These are phyloP conservation scores for Aspergillus indologenus DNA, from an alignment of 495 filamentous ascomycete species.

Conservation along the genomic window DNA sequence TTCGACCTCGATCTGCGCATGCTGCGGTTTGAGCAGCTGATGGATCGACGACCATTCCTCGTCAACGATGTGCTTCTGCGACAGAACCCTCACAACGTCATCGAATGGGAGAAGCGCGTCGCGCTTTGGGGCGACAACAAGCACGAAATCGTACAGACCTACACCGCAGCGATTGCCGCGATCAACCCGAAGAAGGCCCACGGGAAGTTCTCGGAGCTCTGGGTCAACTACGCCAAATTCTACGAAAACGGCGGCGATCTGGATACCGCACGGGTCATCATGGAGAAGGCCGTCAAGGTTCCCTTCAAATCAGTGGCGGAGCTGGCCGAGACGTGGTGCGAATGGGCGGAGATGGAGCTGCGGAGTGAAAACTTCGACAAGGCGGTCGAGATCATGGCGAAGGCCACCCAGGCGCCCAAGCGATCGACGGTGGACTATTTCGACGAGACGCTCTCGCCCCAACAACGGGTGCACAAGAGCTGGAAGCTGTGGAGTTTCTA, in stretches of 20 bases:
- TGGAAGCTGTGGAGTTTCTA: conserved; percentile 99
- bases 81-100: conserved; percentile 95
- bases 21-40: conserved; percentile 96
- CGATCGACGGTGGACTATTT: conserved; percentile 96
- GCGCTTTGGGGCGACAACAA: conserved; percentile 95
- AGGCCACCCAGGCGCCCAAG: conserved; percentile 93
- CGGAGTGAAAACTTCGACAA: conserved; percentile 94
- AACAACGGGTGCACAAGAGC: conserved; percentile 96
- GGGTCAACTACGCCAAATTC: conserved; percentile 97
- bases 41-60: conserved; percentile 95
- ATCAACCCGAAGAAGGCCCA: conserved; percentile 94
- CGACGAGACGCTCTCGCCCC: conserved; percentile 88
- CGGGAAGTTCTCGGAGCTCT: conserved; percentile 90
- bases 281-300: conserved; percentile 97
- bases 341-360: conserved; percentile 98
- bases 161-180: conserved; percentile 88
- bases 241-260: conserved; percentile 90
- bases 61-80: conserved; percentile 94
- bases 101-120: conserved; percentile 96
- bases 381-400: conserved; percentile 93
- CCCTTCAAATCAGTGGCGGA: conserved; percentile 94
- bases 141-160: conserved; percentile 86
- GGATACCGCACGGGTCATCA: conserved; percentile 79
- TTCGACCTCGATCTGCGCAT: conserved; percentile 96
- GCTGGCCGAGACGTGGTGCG: conserved; percentile 96